phyloP scores from a whole-genome alignment of 2,329 filamentous ascomycete species.

The Diaporthe caulivora region DNA sequence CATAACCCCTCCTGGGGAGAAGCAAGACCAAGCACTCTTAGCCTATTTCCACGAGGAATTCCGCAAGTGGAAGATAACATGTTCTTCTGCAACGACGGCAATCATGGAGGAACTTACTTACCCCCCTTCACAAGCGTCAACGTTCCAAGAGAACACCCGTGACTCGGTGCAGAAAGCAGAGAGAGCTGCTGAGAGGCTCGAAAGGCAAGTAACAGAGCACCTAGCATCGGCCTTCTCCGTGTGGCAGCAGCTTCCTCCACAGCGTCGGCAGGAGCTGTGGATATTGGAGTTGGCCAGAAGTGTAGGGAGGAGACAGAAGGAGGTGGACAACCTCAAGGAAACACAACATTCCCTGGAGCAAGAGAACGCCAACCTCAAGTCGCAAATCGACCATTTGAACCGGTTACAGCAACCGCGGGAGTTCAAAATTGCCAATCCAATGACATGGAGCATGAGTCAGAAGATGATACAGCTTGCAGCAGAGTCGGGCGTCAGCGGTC shows the following conservation, averaged over 20 bases:
- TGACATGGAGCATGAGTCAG: slow-evolving; percentile 64
- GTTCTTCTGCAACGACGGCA: slow-evolving; percentile 62
- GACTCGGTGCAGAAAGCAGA: slow-evolving; percentile 63
- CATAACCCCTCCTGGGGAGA: slow-evolving; percentile 77
- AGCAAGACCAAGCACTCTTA: slow-evolving; percentile 80
- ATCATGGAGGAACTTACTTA: slow-evolving; percentile 65
- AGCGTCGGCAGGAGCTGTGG: slow-evolving; percentile 72
- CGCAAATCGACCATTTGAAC: slow-evolving; percentile 70
- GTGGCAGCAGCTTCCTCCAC: slow-evolving; percentile 75
- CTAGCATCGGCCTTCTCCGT: slow-evolving; percentile 81
- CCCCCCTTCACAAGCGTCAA: slow-evolving; percentile 54
- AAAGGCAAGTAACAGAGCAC: slow-evolving; percentile 79
- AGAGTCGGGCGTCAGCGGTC: slow-evolving; percentile 58
- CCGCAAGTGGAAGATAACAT: slow-evolving; percentile 70
- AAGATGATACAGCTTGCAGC: slow-evolving; percentile 61
- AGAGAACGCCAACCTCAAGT: slow-evolving; percentile 68
- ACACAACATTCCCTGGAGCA: slow-evolving; percentile 65
- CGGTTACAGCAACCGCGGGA: slow-evolving; percentile 71
- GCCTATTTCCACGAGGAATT: slow-evolving; percentile 77
- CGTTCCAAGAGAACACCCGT: slow-evolving; percentile 56
- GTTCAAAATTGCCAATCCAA: slow-evolving; percentile 65
- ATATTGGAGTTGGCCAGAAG: slow-evolving; percentile 71
- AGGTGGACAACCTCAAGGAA: slow-evolving; percentile 64
- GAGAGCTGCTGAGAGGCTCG: slow-evolving; percentile 68
- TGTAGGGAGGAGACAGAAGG: slow-evolving; percentile 68